phyloP scores from a whole-genome alignment of 2,329 filamentous ascomycete species.

The Fusarium sp. region DNA sequence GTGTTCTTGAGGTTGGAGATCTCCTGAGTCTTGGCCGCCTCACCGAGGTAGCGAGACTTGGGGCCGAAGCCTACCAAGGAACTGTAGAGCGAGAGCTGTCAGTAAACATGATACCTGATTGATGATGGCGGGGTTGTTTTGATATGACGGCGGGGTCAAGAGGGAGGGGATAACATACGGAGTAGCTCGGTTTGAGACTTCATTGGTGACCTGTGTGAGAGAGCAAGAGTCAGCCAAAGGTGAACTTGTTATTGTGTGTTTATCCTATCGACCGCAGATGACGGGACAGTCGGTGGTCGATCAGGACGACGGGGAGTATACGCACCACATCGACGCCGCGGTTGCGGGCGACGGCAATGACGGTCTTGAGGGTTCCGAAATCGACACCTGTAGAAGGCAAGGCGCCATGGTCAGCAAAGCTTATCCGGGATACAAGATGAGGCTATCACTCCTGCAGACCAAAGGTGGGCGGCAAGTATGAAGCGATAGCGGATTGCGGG shows the following conservation, averaged over 20 bases:
- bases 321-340: slow-evolving; percentile 98
- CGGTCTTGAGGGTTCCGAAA: slow-evolving; percentile 96
- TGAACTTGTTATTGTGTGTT: neutral
- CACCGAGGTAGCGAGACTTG: slow-evolving; percentile 93
- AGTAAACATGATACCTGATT: slow-evolving; percentile 37
- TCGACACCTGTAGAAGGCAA: slow-evolving; percentile 76
- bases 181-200: slow-evolving; percentile 97
- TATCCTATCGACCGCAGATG: slow-evolving; percentile 20
- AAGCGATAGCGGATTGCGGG: neutral
- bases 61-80: slow-evolving; percentile 95
- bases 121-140: slow-evolving; percentile 23
- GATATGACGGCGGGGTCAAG: slow-evolving; percentile 12
- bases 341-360: slow-evolving; percentile 97
- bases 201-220: slow-evolving; percentile 86
- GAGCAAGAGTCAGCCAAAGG: slow-evolving; percentile 21
- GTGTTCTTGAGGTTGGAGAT: slow-evolving; percentile 99
- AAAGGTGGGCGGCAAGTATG: neutral
- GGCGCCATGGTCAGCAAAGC: slow-evolving; percentile 28
- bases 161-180: slow-evolving; percentile 75
- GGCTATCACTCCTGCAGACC: neutral
- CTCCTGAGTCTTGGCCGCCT: slow-evolving; percentile 97
- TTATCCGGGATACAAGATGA: neutral
- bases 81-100: slow-evolving; percentile 58
- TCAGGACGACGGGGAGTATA: slow-evolving; percentile 52
- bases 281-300: slow-evolving; percentile 24